Evolutionary conservation across 345 rosid species (phyloP).

Genomic region (Triadica sebifera): DNA sequence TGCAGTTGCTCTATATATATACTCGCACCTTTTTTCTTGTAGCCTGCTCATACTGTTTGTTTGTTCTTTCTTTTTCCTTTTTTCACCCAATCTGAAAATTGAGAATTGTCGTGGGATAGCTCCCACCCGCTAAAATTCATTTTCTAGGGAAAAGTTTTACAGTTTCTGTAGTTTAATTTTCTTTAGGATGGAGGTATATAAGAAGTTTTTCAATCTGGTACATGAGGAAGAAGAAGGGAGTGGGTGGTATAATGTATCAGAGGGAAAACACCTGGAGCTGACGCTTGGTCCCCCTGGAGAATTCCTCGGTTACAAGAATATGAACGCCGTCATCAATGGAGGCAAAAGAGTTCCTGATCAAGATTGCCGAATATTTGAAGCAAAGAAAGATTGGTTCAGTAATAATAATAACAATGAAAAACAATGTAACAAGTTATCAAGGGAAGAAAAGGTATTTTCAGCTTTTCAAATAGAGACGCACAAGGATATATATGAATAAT

Average conservation of each 20-base stretch:
- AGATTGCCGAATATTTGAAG: constrained; percentile 9
- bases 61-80: no score
- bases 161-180: neutral
- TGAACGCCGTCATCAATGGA: constrained; percentile 9
- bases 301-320: constrained; percentile 2
- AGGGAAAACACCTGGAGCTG: constrained; percentile 40
- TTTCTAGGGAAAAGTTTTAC: neutral
- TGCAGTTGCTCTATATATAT: no score
- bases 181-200: constrained; percentile 22
- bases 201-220: no score
- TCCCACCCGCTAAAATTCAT: no score
- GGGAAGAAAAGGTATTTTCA: no score
- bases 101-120: no score
- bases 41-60: no score
- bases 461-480: no score
- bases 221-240: constrained; percentile 13
- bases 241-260: constrained; percentile 1
- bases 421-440: constrained; percentile 1
- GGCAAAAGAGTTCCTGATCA: constrained; percentile 27
- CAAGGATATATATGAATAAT: neutral
- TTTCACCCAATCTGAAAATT: no score
- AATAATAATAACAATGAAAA: constrained; percentile 3
- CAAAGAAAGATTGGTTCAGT: neutral
- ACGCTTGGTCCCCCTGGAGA: constrained; percentile 49
- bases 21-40: no score